Percentiles rank a stretch among this genome's conserved stretches.
Evolutionary conservation across 805 yeast species (phyloP).

Genomic region (Myxozyma nipponensis): DNA sequence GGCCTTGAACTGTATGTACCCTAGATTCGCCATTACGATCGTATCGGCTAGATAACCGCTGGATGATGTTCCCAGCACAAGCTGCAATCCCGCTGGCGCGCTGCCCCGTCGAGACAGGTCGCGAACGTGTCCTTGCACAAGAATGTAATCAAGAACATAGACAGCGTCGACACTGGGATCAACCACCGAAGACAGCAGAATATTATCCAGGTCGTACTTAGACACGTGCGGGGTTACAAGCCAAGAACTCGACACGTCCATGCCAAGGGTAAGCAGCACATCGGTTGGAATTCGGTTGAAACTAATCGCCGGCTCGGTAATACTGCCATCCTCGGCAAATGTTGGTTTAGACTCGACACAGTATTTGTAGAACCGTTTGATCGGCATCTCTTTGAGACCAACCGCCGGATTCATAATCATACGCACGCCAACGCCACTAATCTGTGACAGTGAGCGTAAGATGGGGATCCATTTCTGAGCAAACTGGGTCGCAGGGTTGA

Average conservation of each 20-base stretch:
- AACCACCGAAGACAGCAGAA: slow-evolving; percentile 44
- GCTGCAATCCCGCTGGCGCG: slow-evolving; percentile 51
- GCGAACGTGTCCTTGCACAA: slow-evolving; percentile 68
- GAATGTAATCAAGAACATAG: slow-evolving; percentile 50
- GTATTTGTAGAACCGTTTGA: slow-evolving; percentile 58
- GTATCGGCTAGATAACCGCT: slow-evolving; percentile 49
- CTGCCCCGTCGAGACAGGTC: slow-evolving; percentile 41
- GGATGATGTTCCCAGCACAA: slow-evolving; percentile 41
- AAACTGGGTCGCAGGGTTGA: slow-evolving; percentile 69
- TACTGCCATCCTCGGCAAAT: slow-evolving; percentile 35
- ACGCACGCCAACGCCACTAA: slow-evolving; percentile 51
- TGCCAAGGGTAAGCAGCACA: slow-evolving; percentile 50
- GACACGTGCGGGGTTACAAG: slow-evolving; percentile 52
- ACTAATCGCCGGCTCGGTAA: slow-evolving; percentile 32
- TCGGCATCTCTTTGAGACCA: slow-evolving; percentile 42
- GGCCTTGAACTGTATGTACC: slow-evolving; percentile 76
- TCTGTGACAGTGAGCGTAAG: slow-evolving; percentile 39
- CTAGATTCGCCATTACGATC: slow-evolving; percentile 70
- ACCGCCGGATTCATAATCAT: slow-evolving; percentile 57
- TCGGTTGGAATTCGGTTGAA: slow-evolving; percentile 52
- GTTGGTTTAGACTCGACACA: slow-evolving; percentile 39
- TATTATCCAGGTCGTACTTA: slow-evolving; percentile 60
- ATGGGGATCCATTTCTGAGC: slow-evolving; percentile 62
- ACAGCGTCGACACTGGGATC: slow-evolving; percentile 40
- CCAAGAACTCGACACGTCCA: slow-evolving; percentile 68